phyloP scores from a whole-genome alignment of 768 basidiomycete genomes.

The Mycena metata region DNA sequence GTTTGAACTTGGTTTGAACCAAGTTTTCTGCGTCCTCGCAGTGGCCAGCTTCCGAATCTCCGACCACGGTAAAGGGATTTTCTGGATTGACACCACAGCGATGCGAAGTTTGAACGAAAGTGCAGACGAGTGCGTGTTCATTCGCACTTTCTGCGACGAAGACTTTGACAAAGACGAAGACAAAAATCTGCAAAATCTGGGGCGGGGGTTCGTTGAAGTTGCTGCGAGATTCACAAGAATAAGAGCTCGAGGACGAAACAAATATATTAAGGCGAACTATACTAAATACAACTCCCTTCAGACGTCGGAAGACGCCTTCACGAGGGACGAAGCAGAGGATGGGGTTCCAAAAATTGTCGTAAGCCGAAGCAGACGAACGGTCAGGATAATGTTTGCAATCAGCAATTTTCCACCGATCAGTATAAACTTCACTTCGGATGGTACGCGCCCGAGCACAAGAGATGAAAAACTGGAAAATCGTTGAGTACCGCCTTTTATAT shows the following conservation, averaged over 20 bases:
- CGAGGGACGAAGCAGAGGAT: constrained; percentile 43
- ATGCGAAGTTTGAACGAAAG: background rate
- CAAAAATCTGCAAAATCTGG: too few relatives aligned
- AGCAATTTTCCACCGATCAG: constrained; percentile 96
- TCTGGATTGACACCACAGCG: too few relatives aligned
- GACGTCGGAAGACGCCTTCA: constrained; percentile 39
- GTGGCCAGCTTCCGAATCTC: too few relatives aligned
- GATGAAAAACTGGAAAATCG: constrained; percentile 56
- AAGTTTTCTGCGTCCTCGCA: too few relatives aligned
- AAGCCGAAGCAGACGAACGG: constrained; percentile 91
- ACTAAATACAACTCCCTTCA: constrained; percentile 24
- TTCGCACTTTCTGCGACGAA: too few relatives aligned
- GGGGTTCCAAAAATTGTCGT: constrained; percentile 90
- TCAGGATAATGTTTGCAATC: constrained; percentile 99
- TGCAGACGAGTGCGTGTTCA: too few relatives aligned
- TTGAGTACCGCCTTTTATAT: constrained; percentile 30
- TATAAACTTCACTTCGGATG: constrained; percentile 96
- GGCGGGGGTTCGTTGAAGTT: too few relatives aligned
- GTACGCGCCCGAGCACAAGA: constrained; percentile 97
- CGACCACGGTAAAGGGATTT: too few relatives aligned
- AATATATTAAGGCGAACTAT: background rate
- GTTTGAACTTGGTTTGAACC: too few relatives aligned
- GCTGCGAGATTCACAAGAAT: too few relatives aligned
- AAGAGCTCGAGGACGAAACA: too few relatives aligned
- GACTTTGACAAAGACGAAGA: too few relatives aligned